A percentile compares a stretch with the other conserved stretches of the same genome.
Evolutionary conservation across 2,329 filamentous ascomycete species (phyloP).

Genomic region (Cladosporium sp.): DNA sequence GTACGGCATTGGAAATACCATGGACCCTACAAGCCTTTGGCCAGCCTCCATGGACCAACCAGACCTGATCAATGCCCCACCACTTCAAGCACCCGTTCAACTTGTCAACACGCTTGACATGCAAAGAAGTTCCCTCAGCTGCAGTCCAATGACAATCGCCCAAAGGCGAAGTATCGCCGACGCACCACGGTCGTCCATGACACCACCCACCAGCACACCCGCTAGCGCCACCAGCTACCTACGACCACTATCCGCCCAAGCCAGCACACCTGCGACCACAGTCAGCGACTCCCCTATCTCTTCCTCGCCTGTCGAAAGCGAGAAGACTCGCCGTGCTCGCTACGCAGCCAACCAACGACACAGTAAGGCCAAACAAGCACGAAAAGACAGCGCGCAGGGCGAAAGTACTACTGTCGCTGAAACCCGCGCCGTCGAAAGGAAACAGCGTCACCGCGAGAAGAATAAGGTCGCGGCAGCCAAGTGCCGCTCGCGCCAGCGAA

Average conservation of each 20-base stretch:
- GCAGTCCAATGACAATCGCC: not conserved
- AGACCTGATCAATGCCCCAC: not conserved
- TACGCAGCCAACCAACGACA: conserved; percentile 14
- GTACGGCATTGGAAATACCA: not conserved
- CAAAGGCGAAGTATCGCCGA: not conserved
- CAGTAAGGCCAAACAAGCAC: not conserved
- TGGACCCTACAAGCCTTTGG: not conserved
- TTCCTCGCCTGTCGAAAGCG: not conserved
- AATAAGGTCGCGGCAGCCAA: conserved; percentile 15
- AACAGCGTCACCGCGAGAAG: conserved; percentile 8
- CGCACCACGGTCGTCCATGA: not conserved
- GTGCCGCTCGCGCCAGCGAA: conserved; percentile 2
- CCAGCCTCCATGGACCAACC: not conserved
- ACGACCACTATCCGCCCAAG: not conserved
- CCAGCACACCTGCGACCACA: not conserved
- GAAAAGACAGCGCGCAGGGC: conserved; percentile 1
- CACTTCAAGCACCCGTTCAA: not conserved
- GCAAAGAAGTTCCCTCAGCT: not conserved
- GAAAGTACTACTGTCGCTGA: not conserved
- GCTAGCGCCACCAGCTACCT: not conserved
- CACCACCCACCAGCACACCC: not conserved
- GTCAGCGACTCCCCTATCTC: not conserved
- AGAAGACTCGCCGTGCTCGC: conserved; percentile 5
- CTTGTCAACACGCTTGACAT: not conserved
- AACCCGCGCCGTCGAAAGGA: not conserved